A percentile compares a stretch with the other conserved stretches of the same genome.
phyloP scores from a whole-genome alignment of 2,329 filamentous ascomycete species.

The Setomelanomma holmii region DNA sequence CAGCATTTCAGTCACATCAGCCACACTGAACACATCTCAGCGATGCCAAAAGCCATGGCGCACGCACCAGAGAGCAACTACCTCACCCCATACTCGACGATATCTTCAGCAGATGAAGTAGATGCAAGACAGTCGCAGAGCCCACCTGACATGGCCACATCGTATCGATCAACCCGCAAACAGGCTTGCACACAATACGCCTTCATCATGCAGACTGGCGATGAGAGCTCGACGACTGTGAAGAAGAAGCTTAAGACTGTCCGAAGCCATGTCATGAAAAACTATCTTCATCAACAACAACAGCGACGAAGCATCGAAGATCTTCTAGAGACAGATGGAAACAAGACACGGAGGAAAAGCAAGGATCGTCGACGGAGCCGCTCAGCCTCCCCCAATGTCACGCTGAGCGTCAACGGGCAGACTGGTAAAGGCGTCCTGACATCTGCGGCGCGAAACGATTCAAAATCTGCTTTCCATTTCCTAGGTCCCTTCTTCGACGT shows the following conservation, averaged over 20 bases:
- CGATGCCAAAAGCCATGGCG: background rate
- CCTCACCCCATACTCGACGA: background rate
- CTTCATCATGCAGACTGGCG: constrained; percentile 29
- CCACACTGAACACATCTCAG: background rate
- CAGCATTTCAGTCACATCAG: background rate
- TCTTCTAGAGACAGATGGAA: constrained; percentile 1
- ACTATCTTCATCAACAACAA: constrained; percentile 26
- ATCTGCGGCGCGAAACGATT: background rate
- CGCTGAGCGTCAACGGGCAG: background rate
- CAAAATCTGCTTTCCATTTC: background rate
- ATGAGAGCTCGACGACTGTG: constrained; percentile 16
- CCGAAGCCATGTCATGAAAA: constrained; percentile 34
- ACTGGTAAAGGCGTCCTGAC: background rate
- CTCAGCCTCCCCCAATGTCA: constrained; percentile 16
- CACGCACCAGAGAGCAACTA: background rate
- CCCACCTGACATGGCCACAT: background rate
- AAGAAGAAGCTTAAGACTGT: constrained; percentile 31
- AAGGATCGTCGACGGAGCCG: constrained; percentile 18
- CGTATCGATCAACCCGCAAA: background rate
- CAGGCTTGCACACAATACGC: constrained; percentile 19
- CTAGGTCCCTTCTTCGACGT: background rate
- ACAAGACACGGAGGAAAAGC: constrained; percentile 13
- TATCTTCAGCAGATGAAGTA: background rate
- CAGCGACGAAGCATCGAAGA: constrained; percentile 4
- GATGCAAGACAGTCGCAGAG: background rate